Evolutionary conservation across 768 basidiomycete species (phyloP), one percentile per base, ranked within the genome.

Genomic region (Ramaria sp.): DNA sequence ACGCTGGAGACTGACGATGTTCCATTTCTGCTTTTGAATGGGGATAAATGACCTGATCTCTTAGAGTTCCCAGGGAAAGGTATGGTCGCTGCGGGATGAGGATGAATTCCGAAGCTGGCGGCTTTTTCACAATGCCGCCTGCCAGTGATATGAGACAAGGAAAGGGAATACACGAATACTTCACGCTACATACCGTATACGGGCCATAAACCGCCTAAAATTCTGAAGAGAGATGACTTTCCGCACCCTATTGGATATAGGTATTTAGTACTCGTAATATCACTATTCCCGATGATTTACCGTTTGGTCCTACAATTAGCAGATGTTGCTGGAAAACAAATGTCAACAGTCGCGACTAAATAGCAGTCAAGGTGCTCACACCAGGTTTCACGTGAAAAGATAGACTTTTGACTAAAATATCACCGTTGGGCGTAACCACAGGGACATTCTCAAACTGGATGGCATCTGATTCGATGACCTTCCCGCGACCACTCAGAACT

Each of bases 31-130:
- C 74, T 61, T 80, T 80, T 15, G 83, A 84, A 69, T 97, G 88
- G 5, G 95, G 95, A 68, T 99, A 99, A 51, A 91, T 96, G 62
- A 99, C 81, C 69, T 99, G 95, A 67, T 99, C 95, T 13, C 95
- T 82, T 2, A 99, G 78, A 0, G 92, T 98, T 5, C 95, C 95
- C 19, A 90, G 75, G 1, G 87, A 89, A n/a, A 97, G 78, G 68
- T 97, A 98, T 1, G 95, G 95, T 37, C 95, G 78, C 68, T 99
- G 95, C 20, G 95, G 95, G 58, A 99, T 95, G 59, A 97, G 76
- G 43, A 94, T 91, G 67, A 99, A 98, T 57, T 93, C 81, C 4
- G 81, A 79, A 4, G 91, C 84, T 7, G 86, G 79, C 0, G 95
- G 95, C 69, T 97, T 96, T 62, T 85, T 82, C 15, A 99, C 92